Evolutionary conservation across 305 asterid genomes (phyloP), one percentile per base, ranked within the genome.

Genomic region (Fraxinus sp.): DNA sequence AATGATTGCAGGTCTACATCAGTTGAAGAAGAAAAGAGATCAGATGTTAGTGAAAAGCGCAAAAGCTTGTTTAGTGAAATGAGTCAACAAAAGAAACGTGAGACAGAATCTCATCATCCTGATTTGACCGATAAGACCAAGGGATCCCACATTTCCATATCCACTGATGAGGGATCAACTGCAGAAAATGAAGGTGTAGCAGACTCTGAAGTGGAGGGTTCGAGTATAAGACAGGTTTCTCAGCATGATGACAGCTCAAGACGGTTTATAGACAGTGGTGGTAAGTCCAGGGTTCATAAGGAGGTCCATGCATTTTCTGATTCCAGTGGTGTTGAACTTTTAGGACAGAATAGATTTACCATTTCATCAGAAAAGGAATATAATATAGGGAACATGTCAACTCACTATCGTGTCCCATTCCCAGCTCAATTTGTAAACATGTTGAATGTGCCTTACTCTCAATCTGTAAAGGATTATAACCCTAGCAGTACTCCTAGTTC

Each of bases 171-270:
- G 82, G 98, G 95, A 39, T 94, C 98, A 44, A 91, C 99, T 66
- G 99, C 97, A 11, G 98, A 97, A 68, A 93, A 94, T 84, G 99
- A 97, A 88, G 99, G 95, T 68, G 98, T 94, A 3, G 98, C 97
- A 30, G 99, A 97, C 87, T 97, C 99, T 28, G 99, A 94, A 86
- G 92, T 89, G 30, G 98, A 91, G 79, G 95, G 94, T 78, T 90
- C 97, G 35, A 90, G 94, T 18, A 92, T 97, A n/a, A 90, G 91
- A 91, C 95, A 86, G 68, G 85, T 79, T 76, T 76, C 87, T 74
- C 94, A 88, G 83, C 86, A 85, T 72, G 97, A 93, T 68, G 94
- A 91, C 72, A 80, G 76, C 71, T 71, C 93, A 13, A 90, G 89
- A 79, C 87, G 88, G 41, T 80, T 80, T 82, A 83, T 46, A 5